Percentiles rank a stretch among this genome's conserved stretches.
These are phyloP conservation scores for Leishmania braziliensis DNA, from an alignment of 208 protist genomes.

Conservation along the genomic window DNA sequence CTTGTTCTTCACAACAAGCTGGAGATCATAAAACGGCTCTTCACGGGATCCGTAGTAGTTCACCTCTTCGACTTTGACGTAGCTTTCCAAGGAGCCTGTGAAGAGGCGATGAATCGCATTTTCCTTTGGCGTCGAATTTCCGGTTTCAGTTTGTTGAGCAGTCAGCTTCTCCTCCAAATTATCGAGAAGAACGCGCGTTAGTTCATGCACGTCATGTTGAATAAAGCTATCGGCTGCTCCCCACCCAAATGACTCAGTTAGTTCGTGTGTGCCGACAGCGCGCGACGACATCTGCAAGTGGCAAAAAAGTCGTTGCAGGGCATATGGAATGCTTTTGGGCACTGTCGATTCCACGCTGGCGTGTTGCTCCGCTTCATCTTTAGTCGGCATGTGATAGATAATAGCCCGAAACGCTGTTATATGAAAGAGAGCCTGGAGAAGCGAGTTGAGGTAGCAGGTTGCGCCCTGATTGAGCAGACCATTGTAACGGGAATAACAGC, in stretches of 20 bases:
- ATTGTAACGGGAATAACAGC: slow-evolving; percentile 52
- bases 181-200: slow-evolving; percentile 86
- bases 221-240: slow-evolving; percentile 85
- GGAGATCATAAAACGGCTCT: slow-evolving; percentile 92
- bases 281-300: slow-evolving; percentile 66
- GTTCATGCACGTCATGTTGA: slow-evolving; percentile 94
- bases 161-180: slow-evolving; percentile 83
- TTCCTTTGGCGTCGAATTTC: slow-evolving; percentile 18
- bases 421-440: slow-evolving; percentile 91
- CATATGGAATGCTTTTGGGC: slow-evolving; percentile 86
- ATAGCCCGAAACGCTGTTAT: slow-evolving; percentile 81
- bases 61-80: slow-evolving; percentile 85
- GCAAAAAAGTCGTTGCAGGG: slow-evolving; percentile 90
- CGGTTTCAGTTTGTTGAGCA: slow-evolving; percentile 24
- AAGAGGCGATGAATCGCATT: slow-evolving; percentile 84
- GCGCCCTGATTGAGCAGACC: slow-evolving; percentile 92
- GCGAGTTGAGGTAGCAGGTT: slow-evolving; percentile 93
- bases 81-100: slow-evolving; percentile 77
- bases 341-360: slow-evolving; percentile 20
- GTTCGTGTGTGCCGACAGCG: slow-evolving; percentile 83
- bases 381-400: slow-evolving; percentile 92
- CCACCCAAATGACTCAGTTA: slow-evolving; percentile 95
- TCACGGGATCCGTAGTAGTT: slow-evolving; percentile 77
- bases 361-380: slow-evolving; percentile 68
- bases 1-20: slow-evolving; percentile 90